These are phyloP conservation scores for Talaromyces rugulosus DNA, from an alignment of 2,329 filamentous ascomycete species.

Conservation along the genomic window DNA sequence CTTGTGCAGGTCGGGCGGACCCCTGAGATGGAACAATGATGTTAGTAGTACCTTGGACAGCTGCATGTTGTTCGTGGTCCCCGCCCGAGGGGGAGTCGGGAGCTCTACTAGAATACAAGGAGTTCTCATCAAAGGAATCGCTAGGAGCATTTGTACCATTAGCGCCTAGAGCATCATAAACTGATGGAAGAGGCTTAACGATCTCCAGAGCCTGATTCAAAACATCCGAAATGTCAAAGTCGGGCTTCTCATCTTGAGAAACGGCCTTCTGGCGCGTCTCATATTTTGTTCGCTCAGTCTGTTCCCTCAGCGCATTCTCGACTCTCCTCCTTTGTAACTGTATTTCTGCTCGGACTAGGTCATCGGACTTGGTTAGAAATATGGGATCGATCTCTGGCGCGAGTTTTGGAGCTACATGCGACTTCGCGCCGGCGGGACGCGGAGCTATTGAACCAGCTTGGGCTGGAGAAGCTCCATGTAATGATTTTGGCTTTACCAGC, in stretches of 20 bases:
- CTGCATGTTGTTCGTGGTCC: slow-evolving; percentile 21
- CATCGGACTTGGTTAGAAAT: slow-evolving; percentile 79
- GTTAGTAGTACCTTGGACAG: slow-evolving; percentile 12
- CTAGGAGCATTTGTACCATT: slow-evolving; percentile 61
- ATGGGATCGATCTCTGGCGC: slow-evolving; percentile 74
- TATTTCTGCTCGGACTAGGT: slow-evolving; percentile 76
- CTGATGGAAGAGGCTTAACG: slow-evolving; percentile 63
- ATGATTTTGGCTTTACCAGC: slow-evolving; percentile 13
- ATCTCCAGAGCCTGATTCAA: slow-evolving; percentile 66
- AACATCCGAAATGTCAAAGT: slow-evolving; percentile 69
- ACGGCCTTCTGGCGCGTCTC: slow-evolving; percentile 47
- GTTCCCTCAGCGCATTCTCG: slow-evolving; percentile 72
- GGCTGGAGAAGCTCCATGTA: slow-evolving; percentile 14
- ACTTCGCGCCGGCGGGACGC: slow-evolving; percentile 15
- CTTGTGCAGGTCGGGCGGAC: not conserved
- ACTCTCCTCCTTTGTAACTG: slow-evolving; percentile 75
- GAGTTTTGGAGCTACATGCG: slow-evolving; percentile 42
- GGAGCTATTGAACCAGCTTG: not conserved
- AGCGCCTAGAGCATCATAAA: slow-evolving; percentile 48
- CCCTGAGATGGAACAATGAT: slow-evolving; percentile 18
- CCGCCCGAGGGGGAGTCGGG: slow-evolving; percentile 66
- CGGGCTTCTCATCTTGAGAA: slow-evolving; percentile 52
- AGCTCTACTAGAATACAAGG: slow-evolving; percentile 88
- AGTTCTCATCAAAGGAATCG: slow-evolving; percentile 88
- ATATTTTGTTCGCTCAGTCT: slow-evolving; percentile 62